These are phyloP conservation scores for Clathrus columnatus DNA, from an alignment of 768 basidiomycete species.

Conservation along the genomic window DNA sequence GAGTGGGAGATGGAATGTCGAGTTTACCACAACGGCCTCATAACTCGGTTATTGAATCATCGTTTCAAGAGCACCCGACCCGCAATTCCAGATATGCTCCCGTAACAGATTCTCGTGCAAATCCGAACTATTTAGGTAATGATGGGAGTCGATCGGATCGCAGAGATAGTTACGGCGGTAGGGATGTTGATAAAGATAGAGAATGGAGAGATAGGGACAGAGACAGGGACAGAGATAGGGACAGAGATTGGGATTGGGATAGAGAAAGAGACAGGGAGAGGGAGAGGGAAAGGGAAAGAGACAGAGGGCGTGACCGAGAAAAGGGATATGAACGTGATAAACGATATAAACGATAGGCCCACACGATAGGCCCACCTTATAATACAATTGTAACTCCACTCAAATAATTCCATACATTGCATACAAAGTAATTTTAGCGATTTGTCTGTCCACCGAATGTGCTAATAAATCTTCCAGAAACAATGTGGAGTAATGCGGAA, in stretches of 20 bases:
- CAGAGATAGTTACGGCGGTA: not conserved
- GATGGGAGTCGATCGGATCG: not conserved
- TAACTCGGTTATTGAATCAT: not conserved
- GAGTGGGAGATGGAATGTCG: not conserved
- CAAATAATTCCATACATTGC: no score
- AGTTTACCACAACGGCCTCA: not conserved
- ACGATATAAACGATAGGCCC: not conserved
- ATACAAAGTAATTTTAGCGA: no score
- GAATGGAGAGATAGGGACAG: not conserved
- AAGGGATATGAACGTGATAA: not conserved
- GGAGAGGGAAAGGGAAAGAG: not conserved
- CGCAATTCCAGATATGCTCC: not conserved
- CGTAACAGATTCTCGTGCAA: no score
- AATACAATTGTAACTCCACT: not conserved
- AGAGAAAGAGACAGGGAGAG: not conserved
- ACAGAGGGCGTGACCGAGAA: not conserved
- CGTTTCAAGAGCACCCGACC: not conserved
- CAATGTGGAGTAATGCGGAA: no score
- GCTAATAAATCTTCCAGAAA: no score
- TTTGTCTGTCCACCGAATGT: no score
- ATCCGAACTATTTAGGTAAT: no score
- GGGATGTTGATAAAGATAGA: not conserved
- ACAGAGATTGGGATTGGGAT: not conserved
- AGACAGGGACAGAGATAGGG: not conserved
- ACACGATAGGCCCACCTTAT: not conserved